Conservation (phyloP, 2,329 filamentous ascomycete species). For the Paraconiothyrium brasiliense region DNA sequence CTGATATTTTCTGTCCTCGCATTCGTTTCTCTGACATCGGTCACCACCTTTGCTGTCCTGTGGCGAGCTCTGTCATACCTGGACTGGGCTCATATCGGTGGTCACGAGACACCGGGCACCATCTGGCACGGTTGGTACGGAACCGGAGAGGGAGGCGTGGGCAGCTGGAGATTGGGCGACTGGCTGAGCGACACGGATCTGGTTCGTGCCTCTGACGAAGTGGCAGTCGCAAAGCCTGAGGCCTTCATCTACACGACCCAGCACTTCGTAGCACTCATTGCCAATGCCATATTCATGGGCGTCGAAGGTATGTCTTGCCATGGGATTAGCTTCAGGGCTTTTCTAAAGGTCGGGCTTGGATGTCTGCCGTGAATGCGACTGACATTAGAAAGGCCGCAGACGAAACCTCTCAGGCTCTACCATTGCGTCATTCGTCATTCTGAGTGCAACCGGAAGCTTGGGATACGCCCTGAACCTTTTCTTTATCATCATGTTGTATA, state of each 20-base stretch:
- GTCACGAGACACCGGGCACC: conserved; percentile 53
- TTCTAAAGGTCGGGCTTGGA: too few species aligned
- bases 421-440: conserved; percentile 64
- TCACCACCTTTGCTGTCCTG: conserved; percentile 55
- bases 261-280: conserved; percentile 63
- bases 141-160: conserved; percentile 44
- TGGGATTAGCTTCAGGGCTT: too few species aligned
- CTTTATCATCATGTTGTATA: conserved; percentile 67
- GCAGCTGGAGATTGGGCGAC: conserved; percentile 53
- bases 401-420: conserved; percentile 61
- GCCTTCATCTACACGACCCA: conserved; percentile 72
- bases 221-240: conserved; percentile 63
- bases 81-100: conserved; percentile 58
- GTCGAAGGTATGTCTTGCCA: conserved; percentile 59
- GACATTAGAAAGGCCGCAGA: conserved; percentile 53
- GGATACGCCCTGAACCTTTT: conserved; percentile 72
- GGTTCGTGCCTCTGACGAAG: conserved; percentile 63
- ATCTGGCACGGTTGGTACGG: conserved; percentile 53
- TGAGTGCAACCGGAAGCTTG: conserved; percentile 68
- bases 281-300: conserved; percentile 67
- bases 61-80: conserved; percentile 61
- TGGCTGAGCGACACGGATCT: conserved; percentile 66
- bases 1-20: conserved; percentile 57
- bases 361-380: conserved; percentile 1
- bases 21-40: conserved; percentile 55